These are phyloP conservation scores for Nakaseomyces kungkrabaensis DNA, from an alignment of 1,139 yeast species.

Conservation along the genomic window DNA sequence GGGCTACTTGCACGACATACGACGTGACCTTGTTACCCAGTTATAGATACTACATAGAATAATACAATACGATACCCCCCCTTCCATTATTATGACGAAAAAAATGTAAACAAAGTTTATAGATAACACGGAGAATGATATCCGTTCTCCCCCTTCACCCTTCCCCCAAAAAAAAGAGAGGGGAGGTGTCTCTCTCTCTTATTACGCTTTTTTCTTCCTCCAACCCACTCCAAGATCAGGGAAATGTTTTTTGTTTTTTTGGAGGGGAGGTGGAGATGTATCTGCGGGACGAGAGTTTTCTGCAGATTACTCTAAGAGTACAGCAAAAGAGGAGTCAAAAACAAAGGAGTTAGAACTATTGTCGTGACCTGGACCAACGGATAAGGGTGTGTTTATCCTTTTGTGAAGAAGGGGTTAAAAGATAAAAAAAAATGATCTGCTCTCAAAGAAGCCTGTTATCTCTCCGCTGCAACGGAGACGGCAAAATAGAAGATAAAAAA, in stretches of 20 bases:
- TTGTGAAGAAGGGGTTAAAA: background rate
- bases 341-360: too few species aligned
- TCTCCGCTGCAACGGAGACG: background rate
- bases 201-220: too few species aligned
- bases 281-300: too few species aligned
- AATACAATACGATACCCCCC: background rate
- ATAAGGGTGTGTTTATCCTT: background rate
- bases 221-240: too few species aligned
- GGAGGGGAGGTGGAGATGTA: too few species aligned
- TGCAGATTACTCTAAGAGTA: too few species aligned
- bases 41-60: background rate
- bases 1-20: conserved; percentile 3
- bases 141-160: background rate
- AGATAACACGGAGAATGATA: background rate
- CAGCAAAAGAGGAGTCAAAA: too few species aligned
- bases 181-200: too few species aligned
- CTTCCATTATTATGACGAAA: background rate
- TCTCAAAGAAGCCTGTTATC: too few species aligned
- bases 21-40: background rate
- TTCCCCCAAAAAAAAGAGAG: too few species aligned
- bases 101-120: background rate
- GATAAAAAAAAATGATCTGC: background rate
- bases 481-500: background rate
- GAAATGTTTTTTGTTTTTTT: too few species aligned
- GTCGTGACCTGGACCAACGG: conserved; percentile 1